phyloP scores from a whole-genome alignment of 352 stramenopile genomes.

The Globisporangium takayamanum region DNA sequence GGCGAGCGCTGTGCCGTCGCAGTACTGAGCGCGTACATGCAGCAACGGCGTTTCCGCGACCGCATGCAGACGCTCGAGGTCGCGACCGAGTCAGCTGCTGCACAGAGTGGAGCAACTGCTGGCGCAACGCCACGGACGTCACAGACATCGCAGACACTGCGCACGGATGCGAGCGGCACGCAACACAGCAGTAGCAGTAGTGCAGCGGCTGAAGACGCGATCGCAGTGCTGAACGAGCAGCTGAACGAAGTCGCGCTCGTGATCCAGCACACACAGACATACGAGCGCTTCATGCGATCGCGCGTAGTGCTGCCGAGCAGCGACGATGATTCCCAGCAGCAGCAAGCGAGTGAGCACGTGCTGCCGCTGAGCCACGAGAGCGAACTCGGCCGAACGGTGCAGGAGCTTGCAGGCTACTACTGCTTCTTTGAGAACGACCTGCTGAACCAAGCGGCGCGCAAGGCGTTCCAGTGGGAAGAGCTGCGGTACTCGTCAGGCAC shows the following conservation, averaged over 20 bases:
- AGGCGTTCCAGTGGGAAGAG: constrained; percentile 86
- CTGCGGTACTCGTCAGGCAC: constrained; percentile 48
- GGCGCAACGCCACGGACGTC: constrained; percentile 1
- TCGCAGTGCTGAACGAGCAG: constrained; percentile 74
- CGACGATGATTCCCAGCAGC: not conserved
- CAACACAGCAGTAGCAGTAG: constrained; percentile 7
- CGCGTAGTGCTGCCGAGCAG: constrained; percentile 22
- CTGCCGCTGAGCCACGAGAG: constrained; percentile 64
- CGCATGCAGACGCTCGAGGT: constrained; percentile 36
- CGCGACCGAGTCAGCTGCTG: constrained; percentile 1
- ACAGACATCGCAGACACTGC: constrained; percentile 3
- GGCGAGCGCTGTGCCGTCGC: constrained; percentile 48
- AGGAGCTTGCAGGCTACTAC: constrained; percentile 81
- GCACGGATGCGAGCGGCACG: constrained; percentile 1
- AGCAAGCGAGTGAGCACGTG: constrained; percentile 2
- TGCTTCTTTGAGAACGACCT: constrained; percentile 85
- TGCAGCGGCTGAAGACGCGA: constrained; percentile 35
- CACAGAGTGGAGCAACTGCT: not conserved
- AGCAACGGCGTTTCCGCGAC: constrained; percentile 63
- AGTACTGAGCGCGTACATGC: constrained; percentile 69
- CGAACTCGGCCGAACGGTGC: constrained; percentile 72
- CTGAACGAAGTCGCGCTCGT: constrained; percentile 83
- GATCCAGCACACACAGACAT: constrained; percentile 87
- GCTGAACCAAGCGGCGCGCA: constrained; percentile 62
- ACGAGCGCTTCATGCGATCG: constrained; percentile 83